Percentiles rank a stretch among this genome's conserved stretches.
These are phyloP conservation scores for Pelargonium citronellum DNA, from an alignment of 441 rosid species.

Conservation along the genomic window DNA sequence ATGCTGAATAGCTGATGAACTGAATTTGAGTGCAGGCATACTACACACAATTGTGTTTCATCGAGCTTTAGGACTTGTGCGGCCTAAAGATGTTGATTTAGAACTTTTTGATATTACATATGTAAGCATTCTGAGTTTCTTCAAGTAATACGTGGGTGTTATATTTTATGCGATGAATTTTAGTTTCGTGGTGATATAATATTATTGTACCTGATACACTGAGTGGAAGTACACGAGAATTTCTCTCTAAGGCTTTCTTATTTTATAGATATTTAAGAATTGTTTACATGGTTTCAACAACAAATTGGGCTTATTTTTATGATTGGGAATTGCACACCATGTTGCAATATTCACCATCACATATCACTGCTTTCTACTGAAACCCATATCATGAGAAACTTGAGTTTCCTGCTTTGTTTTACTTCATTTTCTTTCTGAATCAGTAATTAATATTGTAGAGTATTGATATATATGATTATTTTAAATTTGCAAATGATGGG, in stretches of 20 bases:
- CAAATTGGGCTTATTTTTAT: neutral
- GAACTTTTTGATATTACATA: conserved; percentile 85
- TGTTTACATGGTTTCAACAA: neutral
- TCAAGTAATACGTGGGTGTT: conserved; percentile 7
- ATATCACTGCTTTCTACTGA: neutral
- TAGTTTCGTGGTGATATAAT: neutral
- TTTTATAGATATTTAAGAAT: neutral
- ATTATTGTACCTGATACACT: neutral
- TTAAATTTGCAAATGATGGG: neutral
- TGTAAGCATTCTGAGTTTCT: conserved; percentile 37
- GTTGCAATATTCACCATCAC: neutral
- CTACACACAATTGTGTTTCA: conserved; percentile 82
- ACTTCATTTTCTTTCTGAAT: neutral
- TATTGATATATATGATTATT: neutral
- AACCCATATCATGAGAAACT: neutral
- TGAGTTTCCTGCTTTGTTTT: neutral
- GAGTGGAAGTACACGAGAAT: neutral
- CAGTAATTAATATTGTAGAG: neutral
- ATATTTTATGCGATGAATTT: neutral
- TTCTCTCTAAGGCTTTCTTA: neutral
- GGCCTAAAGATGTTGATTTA: conserved; percentile 84
- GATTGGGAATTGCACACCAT: neutral
- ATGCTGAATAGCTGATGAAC: conserved; percentile 7
- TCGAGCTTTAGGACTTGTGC: conserved; percentile 83
- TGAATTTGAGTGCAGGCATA: conserved; percentile 50